Evolutionary conservation across 2,329 filamentous ascomycete genomes (phyloP).

Genomic region (Colletotrichum tanaceti): DNA sequence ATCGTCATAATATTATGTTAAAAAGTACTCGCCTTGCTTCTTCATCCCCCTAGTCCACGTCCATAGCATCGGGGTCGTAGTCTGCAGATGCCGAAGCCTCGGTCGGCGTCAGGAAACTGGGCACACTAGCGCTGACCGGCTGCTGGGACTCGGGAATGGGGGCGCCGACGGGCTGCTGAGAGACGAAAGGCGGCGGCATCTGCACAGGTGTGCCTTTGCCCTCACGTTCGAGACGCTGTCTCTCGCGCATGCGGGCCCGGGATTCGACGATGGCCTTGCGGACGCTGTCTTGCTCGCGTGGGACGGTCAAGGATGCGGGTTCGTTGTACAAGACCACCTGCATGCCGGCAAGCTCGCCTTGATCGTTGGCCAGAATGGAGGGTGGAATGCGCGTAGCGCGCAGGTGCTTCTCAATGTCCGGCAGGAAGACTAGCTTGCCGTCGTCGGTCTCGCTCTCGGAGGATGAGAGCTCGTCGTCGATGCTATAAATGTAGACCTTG

Average conservation of each 20-base stretch:
- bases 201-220: conserved; percentile 36
- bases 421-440: conserved; percentile 79
- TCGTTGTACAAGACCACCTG: conserved; percentile 88
- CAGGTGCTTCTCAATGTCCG: conserved; percentile 87
- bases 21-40: conserved; percentile 17
- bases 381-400: conserved; percentile 75
- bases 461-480: conserved; percentile 84
- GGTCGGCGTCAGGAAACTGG: conserved; percentile 30
- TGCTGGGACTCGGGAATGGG: conserved; percentile 16
- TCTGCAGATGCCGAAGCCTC: conserved; percentile 6
- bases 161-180: conserved; percentile 27
- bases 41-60: conserved; percentile 63
- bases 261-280: conserved; percentile 86
- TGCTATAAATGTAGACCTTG: conserved; percentile 89
- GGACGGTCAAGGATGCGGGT: conserved; percentile 79
- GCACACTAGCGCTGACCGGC: conserved; percentile 13
- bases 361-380: conserved; percentile 69
- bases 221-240: conserved; percentile 54
- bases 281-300: conserved; percentile 80
- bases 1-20: conserved; percentile 14
- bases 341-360: conserved; percentile 69
- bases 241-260: conserved; percentile 73
- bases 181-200: conserved; percentile 39
- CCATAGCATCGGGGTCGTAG: conserved; percentile 74
- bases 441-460: conserved; percentile 68